Base-by-base conservation (phyloP, 2,329 filamentous ascomycete genomes). In the Gnomoniopsis sp. region DNA sequence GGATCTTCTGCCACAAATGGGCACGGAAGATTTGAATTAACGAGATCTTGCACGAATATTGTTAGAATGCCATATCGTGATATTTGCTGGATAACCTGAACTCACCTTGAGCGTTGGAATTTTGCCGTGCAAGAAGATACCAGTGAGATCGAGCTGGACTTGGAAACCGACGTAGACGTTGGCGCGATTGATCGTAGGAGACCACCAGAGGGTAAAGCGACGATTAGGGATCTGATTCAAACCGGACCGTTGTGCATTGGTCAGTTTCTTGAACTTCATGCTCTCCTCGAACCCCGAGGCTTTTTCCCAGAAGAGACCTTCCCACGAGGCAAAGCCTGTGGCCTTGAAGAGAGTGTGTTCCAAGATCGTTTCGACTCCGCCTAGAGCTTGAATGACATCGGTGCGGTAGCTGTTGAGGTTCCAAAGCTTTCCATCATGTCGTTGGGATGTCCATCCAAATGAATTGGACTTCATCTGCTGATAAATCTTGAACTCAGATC, bases 141-240 rank as follows among this genome's bases (percentile, higher is more conserved):
- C 95, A 1, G 96, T 99, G 58, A 99, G 77, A 82, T 99, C 95
- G 53, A 99, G 84, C 70, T 99, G 95, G 33, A 99, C 95, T 71
- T 98, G 95, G 88, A 99, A 99, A 87, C 95, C 95, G 64, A 99
- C 93, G 67, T 98, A 98, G 19, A 99, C 95, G 69, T 98, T 97
- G 66, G 93, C 93, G 71, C 50, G 23, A 34, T 53, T 58, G 36
- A 56, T 56, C 0, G 91, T 96, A 0, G 88, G 88, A 1, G 88
- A 95, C 95, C 95, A 99, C 95, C 95, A 99, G 0, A 99, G 78
- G 0, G 95, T 98, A 74, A 99, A 99, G 1, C 95, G 91, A 84
- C 95, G 91, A 71, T 99, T 99, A 0, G 95, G 95, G 71, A 99
- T 99, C 70, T 99, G 95, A 71, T 97, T 98, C 33, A 99, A 75